Evolutionary conservation across 2,329 filamentous ascomycete genomes (phyloP), one percentile per base, ranked within the genome.

Genomic region (Fusarium anthophilum): DNA sequence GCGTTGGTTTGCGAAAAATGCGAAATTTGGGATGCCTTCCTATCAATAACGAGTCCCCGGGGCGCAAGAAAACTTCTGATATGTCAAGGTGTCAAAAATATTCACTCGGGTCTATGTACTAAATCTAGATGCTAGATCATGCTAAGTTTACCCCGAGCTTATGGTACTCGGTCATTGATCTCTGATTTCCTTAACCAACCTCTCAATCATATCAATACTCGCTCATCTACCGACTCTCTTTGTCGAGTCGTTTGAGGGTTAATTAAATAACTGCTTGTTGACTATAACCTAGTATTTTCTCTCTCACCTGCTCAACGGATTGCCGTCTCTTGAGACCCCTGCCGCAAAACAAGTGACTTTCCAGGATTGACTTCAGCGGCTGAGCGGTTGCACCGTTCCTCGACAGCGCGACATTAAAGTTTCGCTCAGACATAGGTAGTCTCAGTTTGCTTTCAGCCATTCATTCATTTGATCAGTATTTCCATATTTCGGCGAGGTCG

Each of bases 381-480:
- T 35, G 32, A 35, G 50, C 43, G 55, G 69, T 66, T 60, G 60
- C 68, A 60, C 66, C 30, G 30, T 35, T 45, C 10, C 39, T 43
- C 30, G 8, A 26, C 62, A 24, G 44, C 41, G 39, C 37, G 53
- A 63, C 20, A n/a, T 37, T 20, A 22, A 11, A 26, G 35, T 41
- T 63, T 30, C 18, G 43, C n/a, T 41, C 43, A 48, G 60, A 35
- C 44, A 47, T 17, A 22, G 12, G 18, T 39, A n/a, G 51, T 17
- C 14, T 48, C 4, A n/a, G 12, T 47, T 38, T 30, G 20, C 30
- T 37, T 35, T 58, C 24, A 35, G 41, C 15, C 22, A 43, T 47
- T 47, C 44, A 47, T 28, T 47, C 26, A 47, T 48, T 28, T 30
- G 26, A 48, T 30, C 45, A 48, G 22, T 14, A 48, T 48, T 28